A percentile compares a stretch with the other conserved stretches of the same genome.
These are phyloP conservation scores for Oryza longistaminata DNA, from an alignment of 176 grass and related monocot genomes.

Conservation along the genomic window DNA sequence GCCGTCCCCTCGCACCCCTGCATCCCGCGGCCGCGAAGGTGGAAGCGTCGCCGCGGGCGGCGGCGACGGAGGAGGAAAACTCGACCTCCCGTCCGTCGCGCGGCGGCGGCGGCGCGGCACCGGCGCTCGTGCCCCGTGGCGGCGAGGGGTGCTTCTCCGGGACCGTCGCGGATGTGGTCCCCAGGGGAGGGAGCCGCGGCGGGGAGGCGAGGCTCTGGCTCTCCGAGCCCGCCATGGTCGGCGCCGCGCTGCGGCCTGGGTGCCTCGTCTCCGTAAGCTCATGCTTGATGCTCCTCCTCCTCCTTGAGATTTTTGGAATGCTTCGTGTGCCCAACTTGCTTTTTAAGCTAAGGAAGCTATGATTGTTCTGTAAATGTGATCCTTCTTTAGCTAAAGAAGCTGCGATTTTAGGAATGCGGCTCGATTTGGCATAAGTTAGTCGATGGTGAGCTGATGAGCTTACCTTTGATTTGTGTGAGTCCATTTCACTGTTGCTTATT, in stretches of 20 bases:
- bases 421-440: not conserved
- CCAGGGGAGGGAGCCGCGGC: slow-evolving; percentile 32
- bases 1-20: slow-evolving; percentile 42
- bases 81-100: slow-evolving; percentile 26
- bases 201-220: slow-evolving; percentile 58
- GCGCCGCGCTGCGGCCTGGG: slow-evolving; percentile 58
- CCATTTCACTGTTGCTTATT: not conserved
- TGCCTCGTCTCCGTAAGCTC: slow-evolving; percentile 66
- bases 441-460: not conserved
- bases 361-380: not conserved
- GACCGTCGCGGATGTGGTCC: slow-evolving; percentile 38
- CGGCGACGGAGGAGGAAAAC: not conserved
- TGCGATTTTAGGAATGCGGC: not conserved
- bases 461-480: not conserved
- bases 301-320: slow-evolving; percentile 6
- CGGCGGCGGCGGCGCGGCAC: slow-evolving; percentile 28
- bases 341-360: not conserved
- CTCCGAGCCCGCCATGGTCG: slow-evolving; percentile 60
- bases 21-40: not conserved
- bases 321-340: not conserved
- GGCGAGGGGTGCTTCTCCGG: slow-evolving; percentile 45
- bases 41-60: not conserved
- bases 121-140: slow-evolving; percentile 45
- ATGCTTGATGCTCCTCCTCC: not conserved
- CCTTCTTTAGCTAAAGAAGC: too few species aligned